Evolutionary conservation across 805 yeast genomes (phyloP).

Genomic region (Candida vaughaniae): DNA sequence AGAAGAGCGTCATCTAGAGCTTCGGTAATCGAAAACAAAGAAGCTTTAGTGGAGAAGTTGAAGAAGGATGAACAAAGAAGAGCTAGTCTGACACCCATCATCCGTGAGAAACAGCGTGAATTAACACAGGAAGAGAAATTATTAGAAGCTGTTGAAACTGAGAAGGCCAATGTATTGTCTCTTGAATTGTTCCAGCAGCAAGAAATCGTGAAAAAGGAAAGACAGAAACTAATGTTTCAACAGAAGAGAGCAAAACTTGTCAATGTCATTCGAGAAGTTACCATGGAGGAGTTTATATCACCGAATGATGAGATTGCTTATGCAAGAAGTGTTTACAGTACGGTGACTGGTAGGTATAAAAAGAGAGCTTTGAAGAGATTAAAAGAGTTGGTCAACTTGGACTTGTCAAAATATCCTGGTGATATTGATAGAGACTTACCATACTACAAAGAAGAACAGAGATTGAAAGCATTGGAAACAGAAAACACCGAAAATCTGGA

Average conservation of each 20-base stretch:
- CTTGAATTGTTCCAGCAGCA: slow-evolving; percentile 78
- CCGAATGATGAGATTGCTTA: slow-evolving; percentile 64
- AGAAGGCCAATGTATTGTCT: slow-evolving; percentile 69
- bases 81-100: slow-evolving; percentile 44
- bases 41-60: slow-evolving; percentile 72
- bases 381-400: slow-evolving; percentile 32
- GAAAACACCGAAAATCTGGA: not conserved
- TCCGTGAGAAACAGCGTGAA: slow-evolving; percentile 42
- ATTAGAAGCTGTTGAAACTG: slow-evolving; percentile 87
- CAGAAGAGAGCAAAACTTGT: slow-evolving; percentile 62
- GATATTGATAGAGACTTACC: slow-evolving; percentile 27
- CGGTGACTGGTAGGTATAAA: slow-evolving; percentile 31
- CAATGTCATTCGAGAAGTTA: slow-evolving; percentile 54
- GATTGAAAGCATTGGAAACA: slow-evolving; percentile 5
- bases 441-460: slow-evolving; percentile 19
- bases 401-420: slow-evolving; percentile 32
- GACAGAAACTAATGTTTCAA: slow-evolving; percentile 68
- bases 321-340: slow-evolving; percentile 39
- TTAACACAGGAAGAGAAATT: slow-evolving; percentile 71
- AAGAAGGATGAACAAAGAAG: slow-evolving; percentile 65
- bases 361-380: slow-evolving; percentile 47
- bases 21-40: slow-evolving; percentile 73
- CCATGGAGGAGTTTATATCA: slow-evolving; percentile 50
- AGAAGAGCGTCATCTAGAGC: slow-evolving; percentile 77
- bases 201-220: slow-evolving; percentile 76